A percentile compares a stretch with the other conserved stretches of the same genome.
These are phyloP conservation scores for Pyrus hybrid DNA, from an alignment of 331 rosid species.

Conservation along the genomic window DNA sequence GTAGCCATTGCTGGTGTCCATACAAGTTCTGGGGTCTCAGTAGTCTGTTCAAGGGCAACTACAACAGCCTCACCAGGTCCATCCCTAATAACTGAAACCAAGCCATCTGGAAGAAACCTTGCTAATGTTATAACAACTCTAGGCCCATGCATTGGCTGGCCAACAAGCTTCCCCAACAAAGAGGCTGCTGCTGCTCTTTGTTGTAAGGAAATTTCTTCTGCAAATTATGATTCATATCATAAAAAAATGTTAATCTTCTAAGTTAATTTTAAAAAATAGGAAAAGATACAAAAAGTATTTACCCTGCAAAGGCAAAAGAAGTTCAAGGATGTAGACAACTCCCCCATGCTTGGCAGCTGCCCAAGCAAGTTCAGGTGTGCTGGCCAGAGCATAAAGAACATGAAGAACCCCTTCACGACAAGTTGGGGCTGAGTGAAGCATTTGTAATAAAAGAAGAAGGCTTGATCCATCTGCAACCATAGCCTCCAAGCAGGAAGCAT, in stretches of 20 bases:
- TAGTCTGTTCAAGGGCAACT: constrained; percentile 79
- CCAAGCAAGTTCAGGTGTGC: constrained; percentile 96
- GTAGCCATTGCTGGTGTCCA: constrained; percentile 99
- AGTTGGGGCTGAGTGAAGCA: constrained; percentile 87
- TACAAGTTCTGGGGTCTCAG: constrained; percentile 98
- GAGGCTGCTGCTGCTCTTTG: constrained; percentile 99
- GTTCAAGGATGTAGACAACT: constrained; percentile 89
- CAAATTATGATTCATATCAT: constrained; percentile 18
- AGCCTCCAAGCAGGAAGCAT: constrained; percentile 97
- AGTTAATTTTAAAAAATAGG: constrained; percentile 1
- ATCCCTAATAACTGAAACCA: constrained; percentile 91
- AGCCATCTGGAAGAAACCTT: constrained; percentile 96
- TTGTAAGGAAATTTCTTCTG: constrained; percentile 92
- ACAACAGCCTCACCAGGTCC: constrained; percentile 99
- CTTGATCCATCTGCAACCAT: constrained; percentile 99
- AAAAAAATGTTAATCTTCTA: constrained; percentile 1
- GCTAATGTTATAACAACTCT: constrained; percentile 93
- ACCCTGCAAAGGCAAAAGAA: constrained; percentile 95
- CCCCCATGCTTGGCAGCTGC: constrained; percentile 99
- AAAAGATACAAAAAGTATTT: constrained; percentile 7
- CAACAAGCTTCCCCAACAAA: constrained; percentile 92
- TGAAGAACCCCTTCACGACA: constrained; percentile 99
- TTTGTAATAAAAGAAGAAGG: constrained; percentile 88
- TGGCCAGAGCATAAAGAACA: constrained; percentile 97
- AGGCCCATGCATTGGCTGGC: constrained; percentile 99